Evolutionary conservation across 805 yeast species (phyloP), one percentile per base, ranked within the genome.

Genomic region (Starmerella asiatica): DNA sequence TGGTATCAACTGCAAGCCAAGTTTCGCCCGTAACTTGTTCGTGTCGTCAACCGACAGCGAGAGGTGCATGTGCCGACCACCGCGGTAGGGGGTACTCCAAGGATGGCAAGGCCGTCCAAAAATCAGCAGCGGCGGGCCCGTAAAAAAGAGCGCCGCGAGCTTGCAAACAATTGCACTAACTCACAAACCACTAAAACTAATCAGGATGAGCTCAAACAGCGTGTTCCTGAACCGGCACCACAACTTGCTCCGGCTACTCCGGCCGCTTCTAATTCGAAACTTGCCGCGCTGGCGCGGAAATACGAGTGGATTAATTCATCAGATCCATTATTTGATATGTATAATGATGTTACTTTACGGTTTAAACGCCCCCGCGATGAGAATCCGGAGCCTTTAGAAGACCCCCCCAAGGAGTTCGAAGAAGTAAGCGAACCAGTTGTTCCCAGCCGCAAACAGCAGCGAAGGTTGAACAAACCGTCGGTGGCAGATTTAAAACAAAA

Each of bases 401-500:
- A 14, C 17, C 21, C 15, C 11, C 35, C 26, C 4, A 16, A 9
- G 5, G 29, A 23, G 14, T 29, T 31, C 15, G 24, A 28, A 12
- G 28, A 16, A 19, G 17, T 34, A 15, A 28, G n/a, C 9, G 24
- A 19, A 26, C 14, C 27, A 4, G n/a, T 15, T 18, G 15, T 9
- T 27, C 21, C 37, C 3, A 37, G 40, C 36, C 36, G 36, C n/a
- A 42, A 43, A 27, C 37, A 35, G 24, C 43, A 20, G 34, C 33
- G 43, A 72, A 32, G 67, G 44, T 52, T 58, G 34, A 64, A 68
- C 37, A 76, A 77, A 49, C 70, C 83, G 0, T 70, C 91, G 1
- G 57, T 88, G 14, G 73, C 86, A 0, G 63, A 67, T 7, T 62
- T 88, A 38, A 88, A 86, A 55, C 65, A 79, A 0, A 56, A 64